Conservation (phyloP, 2,329 filamentous ascomycete genomes). For the Claviceps humidiphila region DNA sequence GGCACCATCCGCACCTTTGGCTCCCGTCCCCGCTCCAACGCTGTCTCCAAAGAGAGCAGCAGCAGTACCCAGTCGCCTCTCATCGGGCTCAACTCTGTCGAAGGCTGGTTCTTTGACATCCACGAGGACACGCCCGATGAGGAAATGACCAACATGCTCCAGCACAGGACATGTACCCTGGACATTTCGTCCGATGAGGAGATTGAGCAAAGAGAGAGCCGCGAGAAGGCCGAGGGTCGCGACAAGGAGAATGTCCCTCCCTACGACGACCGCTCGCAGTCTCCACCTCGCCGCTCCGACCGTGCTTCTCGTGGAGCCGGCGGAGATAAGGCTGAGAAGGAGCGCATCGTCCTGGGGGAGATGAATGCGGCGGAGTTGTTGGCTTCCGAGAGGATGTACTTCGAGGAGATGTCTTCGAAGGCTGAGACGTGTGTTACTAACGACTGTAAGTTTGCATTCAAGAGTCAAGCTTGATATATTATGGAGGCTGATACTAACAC, state of each 20-base stretch:
- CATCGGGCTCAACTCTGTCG: conserved; percentile 37
- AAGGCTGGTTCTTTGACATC: conserved; percentile 84
- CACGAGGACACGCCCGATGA: conserved; percentile 85
- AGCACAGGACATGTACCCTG: conserved; percentile 74
- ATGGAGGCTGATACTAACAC: too few relatives aligned
- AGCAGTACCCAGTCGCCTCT: conserved; percentile 16
- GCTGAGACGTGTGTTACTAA: too few relatives aligned
- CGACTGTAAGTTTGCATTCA: too few relatives aligned
- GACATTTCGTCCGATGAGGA: conserved; percentile 88
- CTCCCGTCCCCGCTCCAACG: conserved; percentile 24
- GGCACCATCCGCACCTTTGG: conserved; percentile 56
- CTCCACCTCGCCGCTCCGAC: conserved; percentile 22
- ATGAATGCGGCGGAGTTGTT: conserved; percentile 57
- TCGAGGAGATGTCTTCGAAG: too few relatives aligned
- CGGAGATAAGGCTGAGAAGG: conserved; percentile 50
- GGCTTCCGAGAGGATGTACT: conserved; percentile 31
- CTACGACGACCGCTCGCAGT: conserved; percentile 48
- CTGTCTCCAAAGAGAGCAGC: conserved; percentile 15
- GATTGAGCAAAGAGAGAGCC: conserved; percentile 38
- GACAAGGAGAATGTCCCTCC: conserved; percentile 95
- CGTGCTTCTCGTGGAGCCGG: conserved; percentile 12
- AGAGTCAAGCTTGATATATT: too few relatives aligned
- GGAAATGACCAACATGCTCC: conserved; percentile 82
- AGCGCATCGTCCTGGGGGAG: conserved; percentile 52
- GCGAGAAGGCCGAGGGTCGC: conserved; percentile 43